Evolutionary conservation across 805 yeast genomes (phyloP).

Genomic region (Myxozyma neotropica): DNA sequence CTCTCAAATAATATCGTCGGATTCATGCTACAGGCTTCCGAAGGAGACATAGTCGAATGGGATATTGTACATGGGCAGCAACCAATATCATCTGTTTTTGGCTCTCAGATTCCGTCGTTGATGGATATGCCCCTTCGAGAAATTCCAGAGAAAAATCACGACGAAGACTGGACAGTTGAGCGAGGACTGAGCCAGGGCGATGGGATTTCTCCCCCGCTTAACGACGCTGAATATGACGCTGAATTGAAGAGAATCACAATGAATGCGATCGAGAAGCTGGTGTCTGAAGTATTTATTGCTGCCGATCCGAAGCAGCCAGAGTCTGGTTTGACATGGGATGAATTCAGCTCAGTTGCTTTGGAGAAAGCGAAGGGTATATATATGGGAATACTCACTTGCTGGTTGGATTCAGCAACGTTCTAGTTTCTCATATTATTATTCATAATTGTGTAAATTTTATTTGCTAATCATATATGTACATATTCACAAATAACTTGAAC

Average conservation of each 20-base stretch:
- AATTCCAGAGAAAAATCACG: constrained; percentile 9
- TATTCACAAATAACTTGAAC: neutral
- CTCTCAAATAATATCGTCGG: constrained; percentile 24
- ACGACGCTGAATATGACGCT: constrained; percentile 29
- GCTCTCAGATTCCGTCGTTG: constrained; percentile 12
- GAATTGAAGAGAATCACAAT: constrained; percentile 23
- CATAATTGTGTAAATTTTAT: neutral
- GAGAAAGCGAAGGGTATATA: constrained; percentile 18
- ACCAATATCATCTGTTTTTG: constrained; percentile 26
- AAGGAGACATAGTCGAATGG: constrained; percentile 19
- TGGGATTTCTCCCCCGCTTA: neutral
- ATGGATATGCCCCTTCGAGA: constrained; percentile 8
- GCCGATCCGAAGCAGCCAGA: constrained; percentile 20
- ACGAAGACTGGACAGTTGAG: constrained; percentile 7
- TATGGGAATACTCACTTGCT: constrained; percentile 21
- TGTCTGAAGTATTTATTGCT: constrained; percentile 26
- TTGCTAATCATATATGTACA: neutral
- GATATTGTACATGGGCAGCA: constrained; percentile 14
- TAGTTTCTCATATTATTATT: too few species aligned
- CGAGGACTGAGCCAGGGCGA: neutral
- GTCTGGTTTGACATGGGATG: constrained; percentile 24
- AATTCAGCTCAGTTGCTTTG: constrained; percentile 21
- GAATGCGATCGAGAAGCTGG: constrained; percentile 24
- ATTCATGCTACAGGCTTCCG: constrained; percentile 21
- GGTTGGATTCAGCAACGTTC: constrained; percentile 26